These are phyloP conservation scores for Oryza brachyantha DNA, from an alignment of 176 grass and related monocot species.

Conservation along the genomic window DNA sequence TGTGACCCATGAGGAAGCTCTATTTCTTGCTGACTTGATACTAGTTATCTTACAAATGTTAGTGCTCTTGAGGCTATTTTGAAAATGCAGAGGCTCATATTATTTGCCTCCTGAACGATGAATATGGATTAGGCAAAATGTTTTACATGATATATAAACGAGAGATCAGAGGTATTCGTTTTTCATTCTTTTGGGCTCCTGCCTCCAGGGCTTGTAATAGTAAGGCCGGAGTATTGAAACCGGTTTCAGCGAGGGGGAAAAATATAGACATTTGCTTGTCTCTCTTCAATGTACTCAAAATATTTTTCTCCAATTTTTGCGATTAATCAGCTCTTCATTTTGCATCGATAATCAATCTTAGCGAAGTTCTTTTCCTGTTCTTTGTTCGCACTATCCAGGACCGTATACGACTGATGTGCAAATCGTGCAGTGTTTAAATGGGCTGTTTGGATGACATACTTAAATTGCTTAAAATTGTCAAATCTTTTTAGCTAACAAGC, in stretches of 20 bases:
- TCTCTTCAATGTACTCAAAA: not conserved
- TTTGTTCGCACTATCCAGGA: not conserved
- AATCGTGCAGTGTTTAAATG: too few species aligned
- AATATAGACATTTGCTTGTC: constrained; percentile 27
- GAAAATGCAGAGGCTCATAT: constrained; percentile 23
- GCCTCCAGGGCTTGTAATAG: not conserved
- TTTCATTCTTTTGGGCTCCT: constrained; percentile 35
- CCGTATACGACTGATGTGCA: too few species aligned
- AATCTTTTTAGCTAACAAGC: too few species aligned
- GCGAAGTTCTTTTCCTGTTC: not conserved
- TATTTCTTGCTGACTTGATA: constrained; percentile 41
- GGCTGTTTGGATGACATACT: too few species aligned
- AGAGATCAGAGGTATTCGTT: constrained; percentile 31
- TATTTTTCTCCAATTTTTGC: not conserved
- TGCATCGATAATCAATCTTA: too few species aligned
- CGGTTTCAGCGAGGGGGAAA: constrained; percentile 15
- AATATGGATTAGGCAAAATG: constrained; percentile 36
- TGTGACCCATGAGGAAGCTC: constrained; percentile 19
- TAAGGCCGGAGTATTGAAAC: constrained; percentile 1
- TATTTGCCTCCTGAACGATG: constrained; percentile 28
- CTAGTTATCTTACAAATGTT: constrained; percentile 37
- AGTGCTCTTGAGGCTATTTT: constrained; percentile 26
- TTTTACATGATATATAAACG: constrained; percentile 30
- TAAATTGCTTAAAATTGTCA: too few species aligned
- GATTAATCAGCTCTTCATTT: not conserved